phyloP scores from a whole-genome alignment of 2,329 filamentous ascomycete species.

The Claviceps spartinae region DNA sequence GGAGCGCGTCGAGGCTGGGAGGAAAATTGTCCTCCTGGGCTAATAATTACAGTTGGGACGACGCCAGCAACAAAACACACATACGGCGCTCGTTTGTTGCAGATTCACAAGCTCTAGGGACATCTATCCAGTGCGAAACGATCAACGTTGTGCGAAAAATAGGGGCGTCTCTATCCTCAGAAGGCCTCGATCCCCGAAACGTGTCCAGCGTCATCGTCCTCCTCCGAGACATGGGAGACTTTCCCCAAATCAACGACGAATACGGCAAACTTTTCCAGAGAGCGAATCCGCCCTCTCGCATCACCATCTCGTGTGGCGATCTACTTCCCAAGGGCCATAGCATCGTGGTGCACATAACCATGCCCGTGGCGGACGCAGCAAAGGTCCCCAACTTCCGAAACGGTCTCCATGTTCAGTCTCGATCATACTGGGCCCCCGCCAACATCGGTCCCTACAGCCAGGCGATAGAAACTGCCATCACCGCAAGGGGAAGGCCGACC shows the following conservation, averaged over 20 bases:
- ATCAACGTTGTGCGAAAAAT: slow-evolving; percentile 33
- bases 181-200: slow-evolving; percentile 15
- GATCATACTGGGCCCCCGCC: slow-evolving; percentile 94
- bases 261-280: slow-evolving; percentile 63
- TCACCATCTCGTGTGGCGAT: slow-evolving; percentile 67
- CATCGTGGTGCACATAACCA: slow-evolving; percentile 44
- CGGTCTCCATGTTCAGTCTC: slow-evolving; percentile 77
- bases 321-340: slow-evolving; percentile 45
- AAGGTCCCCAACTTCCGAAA: slow-evolving; percentile 26
- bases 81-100: slow-evolving; percentile 28
- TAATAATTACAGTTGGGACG: slow-evolving; percentile 9
- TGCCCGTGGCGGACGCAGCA: slow-evolving; percentile 15
- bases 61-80: neutral
- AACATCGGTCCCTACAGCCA: slow-evolving; percentile 98
- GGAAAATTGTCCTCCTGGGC: neutral
- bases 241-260: slow-evolving; percentile 57
- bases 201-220: slow-evolving; percentile 51
- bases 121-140: slow-evolving; percentile 33
- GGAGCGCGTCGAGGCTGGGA: neutral
- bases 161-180: slow-evolving; percentile 22
- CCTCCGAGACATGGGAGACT: slow-evolving; percentile 68
- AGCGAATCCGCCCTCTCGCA: slow-evolving; percentile 73
- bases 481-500: slow-evolving; percentile 6
- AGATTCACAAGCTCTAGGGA: slow-evolving; percentile 9
- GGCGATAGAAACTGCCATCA: slow-evolving; percentile 45